Percentiles rank a stretch among this genome's conserved stretches.
These are phyloP conservation scores for Lanzia echinophila DNA, from an alignment of 2,329 filamentous ascomycete genomes.

Conservation along the genomic window DNA sequence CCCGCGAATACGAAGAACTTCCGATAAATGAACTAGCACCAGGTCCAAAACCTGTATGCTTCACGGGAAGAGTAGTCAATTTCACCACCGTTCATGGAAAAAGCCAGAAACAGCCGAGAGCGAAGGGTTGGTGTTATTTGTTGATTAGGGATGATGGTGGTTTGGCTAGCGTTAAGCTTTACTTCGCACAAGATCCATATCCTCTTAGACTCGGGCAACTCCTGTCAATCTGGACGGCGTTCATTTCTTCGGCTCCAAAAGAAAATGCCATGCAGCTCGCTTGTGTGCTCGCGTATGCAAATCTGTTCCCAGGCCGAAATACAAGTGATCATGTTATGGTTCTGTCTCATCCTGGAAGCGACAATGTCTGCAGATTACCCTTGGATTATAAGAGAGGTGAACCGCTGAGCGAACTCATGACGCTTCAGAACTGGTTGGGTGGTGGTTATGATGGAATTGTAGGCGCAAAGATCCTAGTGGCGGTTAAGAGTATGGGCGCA, in stretches of 20 bases:
- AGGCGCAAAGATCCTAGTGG: constrained; percentile 47
- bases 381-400: constrained; percentile 35
- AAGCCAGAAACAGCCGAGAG: constrained; percentile 37
- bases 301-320: constrained; percentile 52
- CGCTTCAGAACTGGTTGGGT: constrained; percentile 46
- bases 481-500: constrained; percentile 50
- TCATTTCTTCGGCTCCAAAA: constrained; percentile 43
- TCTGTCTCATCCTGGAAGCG: constrained; percentile 41
- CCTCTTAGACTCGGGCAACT: constrained; percentile 45
- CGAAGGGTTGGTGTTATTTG: constrained; percentile 46
- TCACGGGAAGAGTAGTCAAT: constrained; percentile 51
- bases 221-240: constrained; percentile 50
- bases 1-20: constrained; percentile 35
- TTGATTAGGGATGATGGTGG: constrained; percentile 47
- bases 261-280: constrained; percentile 33
- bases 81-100: constrained; percentile 39
- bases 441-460: constrained; percentile 45
- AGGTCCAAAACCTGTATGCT: constrained; percentile 43
- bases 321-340: constrained; percentile 47
- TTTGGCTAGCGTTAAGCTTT: constrained; percentile 36
- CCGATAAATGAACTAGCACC: constrained; percentile 42
- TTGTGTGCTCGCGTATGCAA: constrained; percentile 37
- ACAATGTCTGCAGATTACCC: constrained; percentile 40
- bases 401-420: constrained; percentile 45
- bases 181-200: constrained; percentile 39